Conservation (phyloP, 1,284 basidiomycete species). For the Marasmius tenuissimus region DNA sequence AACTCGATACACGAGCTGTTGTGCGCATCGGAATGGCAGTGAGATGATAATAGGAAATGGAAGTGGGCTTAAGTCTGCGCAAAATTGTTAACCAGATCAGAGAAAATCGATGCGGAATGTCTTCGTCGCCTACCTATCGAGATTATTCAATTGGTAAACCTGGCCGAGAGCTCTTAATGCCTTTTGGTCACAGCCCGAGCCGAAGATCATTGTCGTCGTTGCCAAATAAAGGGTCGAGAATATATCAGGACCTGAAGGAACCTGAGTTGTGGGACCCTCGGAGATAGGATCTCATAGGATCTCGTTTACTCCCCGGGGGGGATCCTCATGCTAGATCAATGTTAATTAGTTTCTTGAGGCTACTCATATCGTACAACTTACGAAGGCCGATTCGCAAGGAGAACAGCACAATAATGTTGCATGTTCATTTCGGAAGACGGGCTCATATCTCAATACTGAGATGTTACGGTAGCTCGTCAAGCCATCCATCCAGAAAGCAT, state of each 20-base stretch:
- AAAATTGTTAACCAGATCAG: too few species aligned
- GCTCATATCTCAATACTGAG: slow-evolving; percentile 66
- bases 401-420: slow-evolving; percentile 83
- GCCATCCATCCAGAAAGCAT: slow-evolving; percentile 75
- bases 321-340: neutral
- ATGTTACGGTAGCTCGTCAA: slow-evolving; percentile 69
- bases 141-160: slow-evolving; percentile 79
- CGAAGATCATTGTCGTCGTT: slow-evolving; percentile 38
- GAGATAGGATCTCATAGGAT: slow-evolving; percentile 19
- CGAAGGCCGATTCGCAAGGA: slow-evolving; percentile 83
- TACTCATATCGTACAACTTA: slow-evolving; percentile 36
- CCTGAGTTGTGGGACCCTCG: too few species aligned
- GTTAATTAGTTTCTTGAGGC: neutral
- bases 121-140: slow-evolving; percentile 54
- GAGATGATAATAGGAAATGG: slow-evolving; percentile 81
- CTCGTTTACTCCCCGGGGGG: slow-evolving; percentile 26
- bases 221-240: slow-evolving; percentile 16
- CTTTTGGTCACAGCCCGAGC: slow-evolving; percentile 54
- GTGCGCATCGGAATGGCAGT: slow-evolving; percentile 84
- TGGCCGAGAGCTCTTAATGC: slow-evolving; percentile 69
- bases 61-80: too few species aligned
- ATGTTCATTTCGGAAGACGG: slow-evolving; percentile 48
- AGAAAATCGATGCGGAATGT: neutral
- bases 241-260: neutral
- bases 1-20: slow-evolving; percentile 49